Evolutionary conservation across 1,284 basidiomycete genomes (phyloP), one percentile per base, ranked within the genome.

Genomic region (Pseudozyma sp.): DNA sequence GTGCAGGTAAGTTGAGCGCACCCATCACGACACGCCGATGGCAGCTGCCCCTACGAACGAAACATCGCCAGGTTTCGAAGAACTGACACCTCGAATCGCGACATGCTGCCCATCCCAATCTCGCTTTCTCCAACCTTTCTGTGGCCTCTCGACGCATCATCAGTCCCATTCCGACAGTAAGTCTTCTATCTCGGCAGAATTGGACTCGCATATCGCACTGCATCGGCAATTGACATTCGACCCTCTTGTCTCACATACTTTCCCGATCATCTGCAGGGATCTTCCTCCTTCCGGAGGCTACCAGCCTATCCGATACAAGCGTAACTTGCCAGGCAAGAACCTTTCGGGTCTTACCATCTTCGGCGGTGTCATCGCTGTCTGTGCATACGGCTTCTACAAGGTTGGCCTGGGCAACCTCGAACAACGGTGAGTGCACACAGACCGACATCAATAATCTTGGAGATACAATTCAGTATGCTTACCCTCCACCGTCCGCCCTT

Each of bases 241-340:
- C 8, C 5, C 9, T 17, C 5, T 4, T 19, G n/a, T 11, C 2
- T 37, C 16, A 14, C 3, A 10, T 44, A 3, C 33, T 44, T 13
- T 11, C 19, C 19, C 45, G 7, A 43, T 44, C 19, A 10, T 24
- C 33, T 34, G 43, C 83, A 98, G 96, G 87, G 96, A 99, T 85
- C 92, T 99, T 90, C 95, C 95, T 80, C 95, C 96, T 47, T 81
- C 90, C 49, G 95, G 94, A 74, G 96, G 96, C 6, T 99, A 97
- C 87, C 93, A 93, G 84, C 87, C 92, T 47, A 87, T 99, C 87
- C 92, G 92, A 86, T 99, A 97, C 89, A 96, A 95, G 87, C 92
- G 96, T 72, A 96, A 96, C 86, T 89, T 99, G 66, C 95, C 97
- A 52, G 88, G 93, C 83, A 90, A 92, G 78, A 97, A 97, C 9